Conservation (phyloP, 176 grass and related monocot genomes). For the Canna indica region DNA sequence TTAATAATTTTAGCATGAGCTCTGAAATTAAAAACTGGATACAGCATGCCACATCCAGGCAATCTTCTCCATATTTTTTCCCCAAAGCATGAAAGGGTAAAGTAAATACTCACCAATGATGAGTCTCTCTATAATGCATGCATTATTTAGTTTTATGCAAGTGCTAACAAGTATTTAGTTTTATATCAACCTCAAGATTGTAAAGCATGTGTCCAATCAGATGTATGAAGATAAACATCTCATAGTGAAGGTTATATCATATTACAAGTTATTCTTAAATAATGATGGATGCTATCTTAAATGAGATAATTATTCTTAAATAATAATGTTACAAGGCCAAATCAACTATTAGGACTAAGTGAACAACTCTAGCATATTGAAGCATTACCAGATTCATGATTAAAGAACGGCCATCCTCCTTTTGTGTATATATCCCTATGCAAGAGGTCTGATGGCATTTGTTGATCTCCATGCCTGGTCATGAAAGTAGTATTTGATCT, state of each 20-base stretch:
- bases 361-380: not conserved
- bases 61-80: not conserved
- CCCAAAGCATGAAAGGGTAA: not conserved
- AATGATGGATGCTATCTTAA: not conserved
- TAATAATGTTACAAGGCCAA: not conserved
- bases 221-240: not conserved
- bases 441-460: slow-evolving; percentile 51
- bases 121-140: not conserved
- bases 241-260: not conserved
- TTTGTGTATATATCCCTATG: slow-evolving; percentile 23
- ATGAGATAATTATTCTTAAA: not conserved
- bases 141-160: not conserved
- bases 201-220: not conserved
- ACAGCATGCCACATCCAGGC: not conserved
- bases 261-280: not conserved
- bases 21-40: not conserved
- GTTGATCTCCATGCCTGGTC: slow-evolving; percentile 32
- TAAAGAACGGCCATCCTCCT: slow-evolving; percentile 29
- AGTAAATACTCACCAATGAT: not conserved
- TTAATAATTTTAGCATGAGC: not conserved
- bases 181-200: not conserved
- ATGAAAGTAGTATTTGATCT: slow-evolving; percentile 40
- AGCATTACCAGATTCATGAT: slow-evolving; percentile 45
- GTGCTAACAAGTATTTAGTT: too few relatives aligned
- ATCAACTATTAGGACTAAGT: not conserved